Conservation (phyloP, 1,284 basidiomycete species). For the Inonotus hispidus region DNA sequence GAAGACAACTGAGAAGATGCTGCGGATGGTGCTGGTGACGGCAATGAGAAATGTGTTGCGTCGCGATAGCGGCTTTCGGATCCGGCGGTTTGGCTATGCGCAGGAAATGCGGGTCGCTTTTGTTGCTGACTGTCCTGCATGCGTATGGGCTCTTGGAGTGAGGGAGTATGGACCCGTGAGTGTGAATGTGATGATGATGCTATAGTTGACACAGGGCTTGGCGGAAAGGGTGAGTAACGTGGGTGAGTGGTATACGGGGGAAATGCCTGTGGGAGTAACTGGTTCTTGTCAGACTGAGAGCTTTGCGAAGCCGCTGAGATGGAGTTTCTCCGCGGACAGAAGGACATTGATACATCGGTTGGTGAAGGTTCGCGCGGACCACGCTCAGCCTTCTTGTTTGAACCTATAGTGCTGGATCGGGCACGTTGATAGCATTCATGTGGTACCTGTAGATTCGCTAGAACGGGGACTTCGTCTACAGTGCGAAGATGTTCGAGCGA, state of each 20-base stretch:
- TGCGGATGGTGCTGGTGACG: slow-evolving; percentile 13
- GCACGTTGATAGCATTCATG: slow-evolving; percentile 58
- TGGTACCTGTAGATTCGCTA: slow-evolving; percentile 51
- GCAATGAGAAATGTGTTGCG: background rate
- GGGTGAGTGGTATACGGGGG: slow-evolving; percentile 6
- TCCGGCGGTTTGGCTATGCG: slow-evolving; percentile 6
- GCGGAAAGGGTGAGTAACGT: slow-evolving; percentile 14
- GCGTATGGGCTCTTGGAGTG: background rate
- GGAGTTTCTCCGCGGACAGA: slow-evolving; percentile 17
- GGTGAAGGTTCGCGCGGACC: slow-evolving; percentile 3
- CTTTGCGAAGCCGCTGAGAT: slow-evolving; percentile 15
- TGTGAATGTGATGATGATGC: slow-evolving; percentile 1
- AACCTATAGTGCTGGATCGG: slow-evolving; percentile 30
- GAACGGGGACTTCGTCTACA: slow-evolving; percentile 51
- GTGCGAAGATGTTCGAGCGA: slow-evolving; percentile 50
- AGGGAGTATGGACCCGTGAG: background rate
- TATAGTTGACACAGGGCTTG: slow-evolving; percentile 8
- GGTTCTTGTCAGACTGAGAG: slow-evolving; percentile 15
- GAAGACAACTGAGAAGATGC: slow-evolving; percentile 12
- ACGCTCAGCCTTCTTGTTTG: slow-evolving; percentile 13
- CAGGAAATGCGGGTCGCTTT: background rate
- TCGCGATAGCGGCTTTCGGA: background rate
- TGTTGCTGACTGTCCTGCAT: background rate
- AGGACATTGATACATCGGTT: slow-evolving; percentile 4
- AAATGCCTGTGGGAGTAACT: background rate